phyloP scores from a whole-genome alignment of 106 monocot genomes.

The Allium fistulosum region DNA sequence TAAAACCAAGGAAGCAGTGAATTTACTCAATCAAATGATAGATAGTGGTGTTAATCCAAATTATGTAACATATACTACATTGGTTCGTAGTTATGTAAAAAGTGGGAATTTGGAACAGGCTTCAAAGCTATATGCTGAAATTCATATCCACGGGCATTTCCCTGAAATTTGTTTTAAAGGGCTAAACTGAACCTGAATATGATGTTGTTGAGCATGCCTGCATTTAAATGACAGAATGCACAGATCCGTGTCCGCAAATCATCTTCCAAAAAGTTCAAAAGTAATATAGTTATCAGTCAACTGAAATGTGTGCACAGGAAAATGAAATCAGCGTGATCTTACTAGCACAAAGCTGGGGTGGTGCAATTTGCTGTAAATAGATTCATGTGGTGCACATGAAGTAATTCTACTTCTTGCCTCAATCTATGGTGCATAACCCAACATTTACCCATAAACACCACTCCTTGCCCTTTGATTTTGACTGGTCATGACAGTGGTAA shows the following conservation, averaged over 20 bases:
- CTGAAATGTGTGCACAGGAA: too few relatives aligned
- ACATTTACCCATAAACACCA: too few relatives aligned
- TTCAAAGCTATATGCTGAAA: constrained; percentile 61
- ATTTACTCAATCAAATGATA: constrained; percentile 69
- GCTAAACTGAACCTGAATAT: constrained; percentile 11
- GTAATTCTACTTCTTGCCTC: too few relatives aligned
- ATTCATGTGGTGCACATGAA: too few relatives aligned
- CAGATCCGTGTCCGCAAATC: constrained; percentile 14
- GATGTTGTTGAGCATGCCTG: not conserved
- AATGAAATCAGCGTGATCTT: too few relatives aligned
- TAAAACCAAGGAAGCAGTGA: constrained; percentile 39
- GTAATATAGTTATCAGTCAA: too few relatives aligned
- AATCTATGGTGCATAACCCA: too few relatives aligned
- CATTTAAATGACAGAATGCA: constrained; percentile 8
- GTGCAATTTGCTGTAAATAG: too few relatives aligned
- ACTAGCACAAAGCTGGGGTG: too few relatives aligned
- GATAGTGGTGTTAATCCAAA: constrained; percentile 64
- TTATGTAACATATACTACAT: constrained; percentile 51
- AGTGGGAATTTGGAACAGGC: constrained; percentile 35
- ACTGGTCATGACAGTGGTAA: too few relatives aligned
- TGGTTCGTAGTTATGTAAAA: constrained; percentile 47
- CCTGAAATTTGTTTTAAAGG: constrained; percentile 18
- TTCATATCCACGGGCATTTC: constrained; percentile 57
- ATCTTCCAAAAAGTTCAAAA: not conserved
- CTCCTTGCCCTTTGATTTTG: too few relatives aligned